Evolutionary conservation across 306 rosid species (phyloP), one percentile per base, ranked within the genome.

Genomic region (Trifolium repens): DNA sequence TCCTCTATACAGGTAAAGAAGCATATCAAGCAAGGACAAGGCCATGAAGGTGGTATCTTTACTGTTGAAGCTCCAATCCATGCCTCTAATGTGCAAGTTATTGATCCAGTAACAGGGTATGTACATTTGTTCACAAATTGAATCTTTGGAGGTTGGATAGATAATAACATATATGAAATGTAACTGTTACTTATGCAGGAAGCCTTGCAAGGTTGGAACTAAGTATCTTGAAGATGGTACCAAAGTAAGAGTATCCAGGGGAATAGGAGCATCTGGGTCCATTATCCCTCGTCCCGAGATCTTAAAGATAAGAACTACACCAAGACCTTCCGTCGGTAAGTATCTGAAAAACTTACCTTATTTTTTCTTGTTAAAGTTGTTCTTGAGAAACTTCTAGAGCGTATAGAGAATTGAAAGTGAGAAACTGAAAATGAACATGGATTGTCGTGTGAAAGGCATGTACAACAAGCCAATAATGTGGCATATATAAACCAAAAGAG

Each of bases 1-100:
- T 59, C 15, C 61, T 26, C 26, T 37, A 73, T 58, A 11, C 66
- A 94, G 98, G 91, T 91, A 30, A 91, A 94, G 86, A 94, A 94
- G 80, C 98, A 94, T 77, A 91, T 94, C 42, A 91, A 91, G 80
- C 97, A 91, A 87, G 98, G 98, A 53, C 97, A 90, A 78, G 98
- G 98, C 17, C 96, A 91, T 63, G 98, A 94, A 83, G 98, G 98
- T 50, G 97, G 98, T 19, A 94, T 94, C 63, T 94, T 94, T 81
- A 68, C 94, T 0, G 97, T 94, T 16, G 98, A 94, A 90, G 98
- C 96, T 55, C 97, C 98, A 11, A 67, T 94, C 35, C 98, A 94
- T 83, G 97, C 78, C 69, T 94, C 96, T 22, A 94, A 91, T 65
- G 96, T 94, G 65, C 96, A 91, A 82, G 89, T 89, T 79, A 3